Conservation (phyloP, 345 rosid species). For the Fremontodendron californicum region DNA sequence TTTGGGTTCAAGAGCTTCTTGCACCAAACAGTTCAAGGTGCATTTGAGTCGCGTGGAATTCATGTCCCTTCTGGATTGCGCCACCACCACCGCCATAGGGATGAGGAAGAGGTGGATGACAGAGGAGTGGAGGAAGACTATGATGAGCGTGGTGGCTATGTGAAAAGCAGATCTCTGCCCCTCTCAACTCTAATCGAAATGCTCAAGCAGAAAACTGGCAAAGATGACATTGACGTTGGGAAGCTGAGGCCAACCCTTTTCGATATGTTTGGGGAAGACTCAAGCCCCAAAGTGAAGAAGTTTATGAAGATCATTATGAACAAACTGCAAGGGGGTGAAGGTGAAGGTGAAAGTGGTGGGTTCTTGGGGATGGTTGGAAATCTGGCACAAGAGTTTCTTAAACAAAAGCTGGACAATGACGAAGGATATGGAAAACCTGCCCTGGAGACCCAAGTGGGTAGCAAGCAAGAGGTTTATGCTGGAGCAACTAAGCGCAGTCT, state of each 20-base stretch:
- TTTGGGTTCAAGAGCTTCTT: conserved; percentile 51
- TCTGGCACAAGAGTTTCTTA: conserved; percentile 81
- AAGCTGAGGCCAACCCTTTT: conserved; percentile 81
- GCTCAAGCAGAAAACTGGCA: conserved; percentile 83
- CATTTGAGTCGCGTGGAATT: conserved; percentile 61
- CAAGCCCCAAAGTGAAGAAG: conserved; percentile 93
- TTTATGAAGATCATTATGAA: conserved; percentile 75
- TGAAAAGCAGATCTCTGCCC: conserved; percentile 69
- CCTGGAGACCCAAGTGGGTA: conserved; percentile 56
- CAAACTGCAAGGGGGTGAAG: conserved; percentile 47
- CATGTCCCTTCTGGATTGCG: conserved; percentile 47
- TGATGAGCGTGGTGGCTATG: conserved; percentile 38
- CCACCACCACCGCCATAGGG: conserved; percentile 26
- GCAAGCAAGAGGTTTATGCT: conserved; percentile 76
- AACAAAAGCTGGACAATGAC: conserved; percentile 67
- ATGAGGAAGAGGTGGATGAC: conserved; percentile 34
- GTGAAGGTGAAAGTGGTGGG: conserved; percentile 47
- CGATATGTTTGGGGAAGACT: conserved; percentile 78
- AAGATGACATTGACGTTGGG: conserved; percentile 74
- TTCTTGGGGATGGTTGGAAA: conserved; percentile 75
- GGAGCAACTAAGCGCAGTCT: conserved; percentile 60
- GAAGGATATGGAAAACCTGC: conserved; percentile 73
- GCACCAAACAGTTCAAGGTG: conserved; percentile 41
- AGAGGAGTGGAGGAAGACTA: conserved; percentile 34
- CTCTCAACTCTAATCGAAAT: conserved; percentile 78